These are phyloP conservation scores for Pichia heedii DNA, from an alignment of 805 yeast species.

Conservation along the genomic window DNA sequence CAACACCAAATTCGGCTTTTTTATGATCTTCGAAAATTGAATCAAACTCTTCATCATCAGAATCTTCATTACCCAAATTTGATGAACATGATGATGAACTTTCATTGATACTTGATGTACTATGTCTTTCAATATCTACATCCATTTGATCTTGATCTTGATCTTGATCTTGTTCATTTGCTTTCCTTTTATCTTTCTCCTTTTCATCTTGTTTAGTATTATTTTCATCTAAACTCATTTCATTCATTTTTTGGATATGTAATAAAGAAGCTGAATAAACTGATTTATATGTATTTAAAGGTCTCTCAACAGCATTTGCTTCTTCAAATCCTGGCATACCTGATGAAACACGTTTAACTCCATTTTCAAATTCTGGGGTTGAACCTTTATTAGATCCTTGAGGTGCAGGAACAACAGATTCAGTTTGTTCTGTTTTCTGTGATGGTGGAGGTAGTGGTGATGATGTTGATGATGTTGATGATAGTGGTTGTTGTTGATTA, in stretches of 20 bases:
- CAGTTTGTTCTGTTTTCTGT: not conserved
- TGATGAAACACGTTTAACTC: not conserved
- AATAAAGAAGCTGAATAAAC: constrained; percentile 4
- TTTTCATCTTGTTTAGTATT: not conserved
- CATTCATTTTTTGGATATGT: not conserved
- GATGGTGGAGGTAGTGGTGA: not conserved
- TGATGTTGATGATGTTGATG: constrained; percentile 11
- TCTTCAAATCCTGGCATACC: constrained; percentile 6
- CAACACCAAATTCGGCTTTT: constrained; percentile 2
- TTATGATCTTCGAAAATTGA: not conserved
- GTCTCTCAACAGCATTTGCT: not conserved
- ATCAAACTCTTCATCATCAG: not conserved
- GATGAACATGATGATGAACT: not conserved
- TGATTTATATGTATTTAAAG: constrained; percentile 1
- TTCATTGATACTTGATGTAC: not conserved
- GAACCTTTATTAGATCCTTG: not conserved
- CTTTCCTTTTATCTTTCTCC: no score
- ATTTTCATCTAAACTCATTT: not conserved
- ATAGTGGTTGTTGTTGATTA: no score
- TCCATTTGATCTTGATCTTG: no score
- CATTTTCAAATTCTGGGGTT: not conserved
- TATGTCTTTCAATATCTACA: not conserved
- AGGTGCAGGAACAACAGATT: not conserved
- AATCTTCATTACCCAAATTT: constrained; percentile 1
- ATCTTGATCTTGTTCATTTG: no score